Conservation (phyloP, 2,329 filamentous ascomycete species). For the Fusarium incarnatum region DNA sequence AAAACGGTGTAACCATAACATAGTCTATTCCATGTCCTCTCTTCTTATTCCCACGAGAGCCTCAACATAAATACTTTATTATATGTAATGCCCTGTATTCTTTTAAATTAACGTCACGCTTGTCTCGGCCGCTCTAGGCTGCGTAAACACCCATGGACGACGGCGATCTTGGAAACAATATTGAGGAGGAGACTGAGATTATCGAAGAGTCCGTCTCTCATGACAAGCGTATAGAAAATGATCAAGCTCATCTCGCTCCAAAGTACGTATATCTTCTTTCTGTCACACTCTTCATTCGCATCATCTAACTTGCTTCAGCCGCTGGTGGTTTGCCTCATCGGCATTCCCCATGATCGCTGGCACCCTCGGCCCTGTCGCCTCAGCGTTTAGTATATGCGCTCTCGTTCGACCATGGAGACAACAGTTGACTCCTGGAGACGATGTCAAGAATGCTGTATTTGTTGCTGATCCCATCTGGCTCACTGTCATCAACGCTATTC, state of each 20-base stretch:
- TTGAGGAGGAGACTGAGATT: slow-evolving; percentile 51
- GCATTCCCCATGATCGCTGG: slow-evolving; percentile 84
- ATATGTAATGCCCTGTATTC: neutral
- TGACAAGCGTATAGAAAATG: slow-evolving; percentile 51
- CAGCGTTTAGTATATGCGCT: slow-evolving; percentile 87
- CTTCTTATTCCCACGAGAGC: neutral
- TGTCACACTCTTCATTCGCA: neutral
- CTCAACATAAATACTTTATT: neutral
- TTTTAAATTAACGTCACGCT: neutral
- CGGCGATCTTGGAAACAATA: slow-evolving; percentile 53
- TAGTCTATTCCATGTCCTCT: neutral
- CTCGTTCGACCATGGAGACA: slow-evolving; percentile 85
- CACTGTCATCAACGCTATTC: slow-evolving; percentile 79
- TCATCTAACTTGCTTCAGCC: slow-evolving; percentile 51
- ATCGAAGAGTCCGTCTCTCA: slow-evolving; percentile 43
- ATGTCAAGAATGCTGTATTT: slow-evolving; percentile 62
- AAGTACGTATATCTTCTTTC: slow-evolving; percentile 50
- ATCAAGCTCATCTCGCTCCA: slow-evolving; percentile 58
- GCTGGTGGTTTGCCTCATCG: slow-evolving; percentile 73
- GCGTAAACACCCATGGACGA: slow-evolving; percentile 54
- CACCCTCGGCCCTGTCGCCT: slow-evolving; percentile 86
- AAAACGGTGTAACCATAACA: neutral
- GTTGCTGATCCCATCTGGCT: slow-evolving; percentile 79
- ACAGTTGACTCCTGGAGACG: slow-evolving; percentile 59
- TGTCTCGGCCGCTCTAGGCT: neutral